Evolutionary conservation across 2,329 filamentous ascomycete species (phyloP), one percentile per base, ranked within the genome.

Genomic region (Truncatella angustata): DNA sequence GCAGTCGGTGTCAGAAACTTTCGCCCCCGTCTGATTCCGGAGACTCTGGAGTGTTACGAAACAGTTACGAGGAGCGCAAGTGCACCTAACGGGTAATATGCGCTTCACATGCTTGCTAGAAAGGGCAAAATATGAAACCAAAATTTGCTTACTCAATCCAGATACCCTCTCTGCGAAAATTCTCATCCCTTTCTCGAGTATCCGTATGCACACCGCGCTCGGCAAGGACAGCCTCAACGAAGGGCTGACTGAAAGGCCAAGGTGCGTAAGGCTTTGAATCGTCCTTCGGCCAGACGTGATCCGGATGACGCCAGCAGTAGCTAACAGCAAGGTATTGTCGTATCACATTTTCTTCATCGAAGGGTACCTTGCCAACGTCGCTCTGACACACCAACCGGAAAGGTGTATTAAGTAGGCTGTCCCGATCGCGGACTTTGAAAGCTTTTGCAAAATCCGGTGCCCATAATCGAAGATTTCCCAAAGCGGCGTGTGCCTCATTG

Each of bases 281-380:
- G 11, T 36, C 21, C 2, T 10, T n/a, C 5, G 45, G 51, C 51
- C 51, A 53, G 23, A 4, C 23, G 5, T 39, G 11, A n/a, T 54
- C 53, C 14, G 37, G 30, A 18, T 37, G 46, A 12, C 45, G 35
- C 49, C 53, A 54, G 28, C 42, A 54, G 45, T 54, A 54, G 23
- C 49, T 52, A 21, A 54, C 32, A 26, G 44, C 53, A 2, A 54
- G 42, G 43, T 44, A 54, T 24, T 54, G 49, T 18, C 53, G 50
- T 36, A 54, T 18, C 5, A 51, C 34, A 28, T 43, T 24, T n/a
- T 48, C 49, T 20, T 35, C 20, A 18, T 54, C 49, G 23, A 54
- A 46, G n/a, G 53, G 49, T 20, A 52, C 43, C n/a, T 36, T 5
- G 6, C 49, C 53, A 14, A 28, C 11, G 16, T 52, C 50, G 24